Conservation (phyloP, 768 basidiomycete species). For the Butyriboletus loyo region DNA sequence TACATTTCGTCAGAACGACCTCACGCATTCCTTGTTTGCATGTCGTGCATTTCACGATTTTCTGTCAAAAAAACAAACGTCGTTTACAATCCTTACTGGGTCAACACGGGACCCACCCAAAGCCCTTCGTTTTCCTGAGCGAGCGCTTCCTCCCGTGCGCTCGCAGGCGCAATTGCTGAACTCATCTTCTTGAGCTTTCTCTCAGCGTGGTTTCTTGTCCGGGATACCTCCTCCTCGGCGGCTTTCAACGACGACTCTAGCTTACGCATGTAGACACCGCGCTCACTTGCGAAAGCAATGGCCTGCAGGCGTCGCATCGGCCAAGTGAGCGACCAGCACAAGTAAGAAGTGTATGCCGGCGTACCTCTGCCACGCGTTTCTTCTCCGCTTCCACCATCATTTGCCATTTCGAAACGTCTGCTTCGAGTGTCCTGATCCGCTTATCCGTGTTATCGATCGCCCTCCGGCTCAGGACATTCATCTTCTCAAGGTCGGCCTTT, state of each 20-base stretch:
- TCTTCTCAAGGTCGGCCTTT: slow-evolving; percentile 46
- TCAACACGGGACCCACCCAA: slow-evolving; percentile 43
- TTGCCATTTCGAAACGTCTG: slow-evolving; percentile 34
- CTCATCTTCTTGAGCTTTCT: slow-evolving; percentile 47
- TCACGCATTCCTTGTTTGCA: slow-evolving; percentile 77
- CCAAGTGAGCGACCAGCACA: not conserved
- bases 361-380: slow-evolving; percentile 40
- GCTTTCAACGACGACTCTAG: slow-evolving; percentile 17
- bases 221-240: slow-evolving; percentile 46
- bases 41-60: slow-evolving; percentile 83
- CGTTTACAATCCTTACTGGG: not conserved
- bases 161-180: slow-evolving; percentile 29
- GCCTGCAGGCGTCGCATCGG: slow-evolving; percentile 22
- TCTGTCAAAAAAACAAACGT: slow-evolving; percentile 37
- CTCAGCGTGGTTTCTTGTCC: slow-evolving; percentile 51
- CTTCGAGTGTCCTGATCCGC: slow-evolving; percentile 30
- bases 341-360: slow-evolving; percentile 1
- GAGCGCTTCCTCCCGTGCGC: slow-evolving; percentile 35
- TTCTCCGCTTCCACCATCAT: slow-evolving; percentile 37
- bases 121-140: slow-evolving; percentile 53
- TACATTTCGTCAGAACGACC: slow-evolving; percentile 82
- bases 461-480: slow-evolving; percentile 35
- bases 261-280: slow-evolving; percentile 21
- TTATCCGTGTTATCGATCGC: slow-evolving; percentile 26
- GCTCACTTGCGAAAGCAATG: slow-evolving; percentile 31